Conservation (phyloP, 2,329 filamentous ascomycete genomes). For the Exophiala mesophila region DNA sequence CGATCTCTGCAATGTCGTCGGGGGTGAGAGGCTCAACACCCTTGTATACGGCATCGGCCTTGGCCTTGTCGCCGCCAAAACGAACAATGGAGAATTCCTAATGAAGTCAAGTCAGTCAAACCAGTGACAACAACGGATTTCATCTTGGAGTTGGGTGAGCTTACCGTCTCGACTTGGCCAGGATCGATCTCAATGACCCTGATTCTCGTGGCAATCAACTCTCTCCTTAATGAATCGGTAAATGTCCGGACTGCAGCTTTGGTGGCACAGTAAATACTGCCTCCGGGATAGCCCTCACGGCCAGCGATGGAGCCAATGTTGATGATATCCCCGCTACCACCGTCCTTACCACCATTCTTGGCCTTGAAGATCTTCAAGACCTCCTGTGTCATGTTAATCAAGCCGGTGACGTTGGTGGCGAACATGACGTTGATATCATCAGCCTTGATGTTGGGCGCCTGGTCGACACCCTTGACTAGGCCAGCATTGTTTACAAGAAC, state of each 20-base stretch:
- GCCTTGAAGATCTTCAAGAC: conserved; percentile 73
- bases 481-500: conserved; percentile 95
- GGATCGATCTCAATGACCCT: conserved; percentile 85
- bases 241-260: conserved; percentile 85
- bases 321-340: conserved; percentile 86
- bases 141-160: conserved; percentile 1
- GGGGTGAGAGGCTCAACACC: conserved; percentile 78
- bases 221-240: conserved; percentile 74
- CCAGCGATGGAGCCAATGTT: conserved; percentile 93
- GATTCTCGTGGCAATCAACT: conserved; percentile 75
- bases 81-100: conserved; percentile 79
- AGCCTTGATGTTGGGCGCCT: conserved; percentile 74
- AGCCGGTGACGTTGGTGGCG: conserved; percentile 83
- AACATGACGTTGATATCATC: conserved; percentile 87
- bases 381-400: conserved; percentile 96
- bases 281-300: conserved; percentile 76
- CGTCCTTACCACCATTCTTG: conserved; percentile 48
- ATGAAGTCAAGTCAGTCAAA: not conserved
- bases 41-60: conserved; percentile 75
- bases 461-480: conserved; percentile 80
- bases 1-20: conserved; percentile 83
- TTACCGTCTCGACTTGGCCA: conserved; percentile 76
- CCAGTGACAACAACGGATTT: not conserved
- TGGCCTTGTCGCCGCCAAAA: conserved; percentile 81
- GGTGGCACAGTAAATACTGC: conserved; percentile 87